phyloP scores from a whole-genome alignment of 2,329 filamentous ascomycete genomes.

The Hypoxylon sp. region DNA sequence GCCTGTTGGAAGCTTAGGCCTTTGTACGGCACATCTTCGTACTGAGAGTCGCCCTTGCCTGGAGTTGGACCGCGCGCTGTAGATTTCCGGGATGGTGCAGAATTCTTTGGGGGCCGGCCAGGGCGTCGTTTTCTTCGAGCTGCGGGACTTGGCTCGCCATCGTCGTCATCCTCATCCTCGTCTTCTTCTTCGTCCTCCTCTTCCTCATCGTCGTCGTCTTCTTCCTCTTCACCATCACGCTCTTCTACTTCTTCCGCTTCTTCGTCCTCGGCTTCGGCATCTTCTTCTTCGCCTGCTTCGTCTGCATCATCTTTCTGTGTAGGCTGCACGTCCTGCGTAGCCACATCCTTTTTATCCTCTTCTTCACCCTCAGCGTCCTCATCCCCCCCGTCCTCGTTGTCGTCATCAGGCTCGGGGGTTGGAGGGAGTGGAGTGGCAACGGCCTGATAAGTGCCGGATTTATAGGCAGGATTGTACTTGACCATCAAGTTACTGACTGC shows the following conservation, averaged over 20 bases:
- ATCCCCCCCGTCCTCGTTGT: conserved; percentile 47
- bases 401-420: conserved; percentile 59
- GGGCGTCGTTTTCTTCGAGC: conserved; percentile 49
- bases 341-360: conserved; percentile 48
- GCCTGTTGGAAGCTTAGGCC: conserved; percentile 86
- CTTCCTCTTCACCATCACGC: conserved; percentile 48
- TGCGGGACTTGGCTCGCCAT: conserved; percentile 37
- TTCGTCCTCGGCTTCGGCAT: conserved; percentile 48
- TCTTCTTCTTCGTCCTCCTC: conserved; percentile 42
- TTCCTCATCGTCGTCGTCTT: conserved; percentile 33
- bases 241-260: conserved; percentile 43
- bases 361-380: conserved; percentile 38
- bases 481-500: conserved; percentile 90
- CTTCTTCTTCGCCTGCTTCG: conserved; percentile 54
- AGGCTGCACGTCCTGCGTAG: conserved; percentile 34
- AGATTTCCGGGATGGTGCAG: conserved; percentile 52
- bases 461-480: conserved; percentile 87
- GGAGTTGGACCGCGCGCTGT: conserved; percentile 55
- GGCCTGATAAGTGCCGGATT: conserved; percentile 75
- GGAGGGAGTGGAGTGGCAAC: conserved; percentile 79
- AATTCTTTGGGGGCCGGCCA: conserved; percentile 55
- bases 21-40: conserved; percentile 73
- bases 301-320: conserved; percentile 22
- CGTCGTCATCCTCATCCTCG: conserved; percentile 45
- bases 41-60: conserved; percentile 66